Base-by-base conservation (phyloP, 2,329 filamentous ascomycete genomes). In the Cladosporium sp. region DNA sequence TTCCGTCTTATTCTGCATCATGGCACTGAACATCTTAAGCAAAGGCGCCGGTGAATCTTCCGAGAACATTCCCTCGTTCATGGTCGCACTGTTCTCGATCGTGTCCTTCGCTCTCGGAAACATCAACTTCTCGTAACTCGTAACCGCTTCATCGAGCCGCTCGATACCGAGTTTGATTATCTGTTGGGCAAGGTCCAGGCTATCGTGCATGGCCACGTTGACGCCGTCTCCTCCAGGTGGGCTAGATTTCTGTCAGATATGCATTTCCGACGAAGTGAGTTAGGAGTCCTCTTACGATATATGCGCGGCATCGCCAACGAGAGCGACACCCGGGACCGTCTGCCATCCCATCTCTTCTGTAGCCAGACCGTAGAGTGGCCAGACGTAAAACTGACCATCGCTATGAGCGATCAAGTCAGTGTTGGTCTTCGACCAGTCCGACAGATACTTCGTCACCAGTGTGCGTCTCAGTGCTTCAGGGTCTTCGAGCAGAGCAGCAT, bases 291-390 rank as follows among this genome's bases (percentile, higher is more conserved):
- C 68, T 68, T 65, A 69, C 84, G 87, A 86, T 25, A 87, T 70
- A 73, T 89, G 86, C 8, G 86, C 86, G 0, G 86, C 84, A 69
- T 89, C 86, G 5, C 87, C 87, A 28, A 88, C 78, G 16, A 87
- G 71, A 0, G 86, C 87, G 5, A 84, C 71, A 0, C 85, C 84
- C 6, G 76, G 72, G 21, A 75, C 76, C 57, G 82, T 78, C 48
- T 78, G 66, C 85, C 85, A 88, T 2, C 69, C 73, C 54, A 79
- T 73, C 1, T 66, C 51, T 23, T 82, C 82, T 1, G 83, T 72
- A 0, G 86, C 85, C 11, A 89, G 78, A 71, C 82, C 81, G 70
- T 84, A 87, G 1, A 89, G 75, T 0, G 80, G 80, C 65, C 82
- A 76, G 0, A 74, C 46, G 6, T 75, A 73, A 65, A 80, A 79